Evolutionary conservation across 140 eudicot genomes (phyloP), one percentile per base, ranked within the genome.

Genomic region (Ambrosia hybrid): DNA sequence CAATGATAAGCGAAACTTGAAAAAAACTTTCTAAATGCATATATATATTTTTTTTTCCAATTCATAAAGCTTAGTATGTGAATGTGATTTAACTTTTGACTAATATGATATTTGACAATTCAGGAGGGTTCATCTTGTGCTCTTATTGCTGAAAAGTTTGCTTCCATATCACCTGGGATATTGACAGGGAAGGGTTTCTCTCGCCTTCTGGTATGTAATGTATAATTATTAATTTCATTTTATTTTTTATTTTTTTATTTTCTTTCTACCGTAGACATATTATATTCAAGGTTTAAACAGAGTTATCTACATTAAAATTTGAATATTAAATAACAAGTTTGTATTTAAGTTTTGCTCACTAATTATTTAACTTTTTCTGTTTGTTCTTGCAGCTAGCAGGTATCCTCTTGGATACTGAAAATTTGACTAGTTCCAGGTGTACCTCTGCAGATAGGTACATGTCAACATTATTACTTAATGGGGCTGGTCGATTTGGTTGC

Each of bases 401-500:
- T 15, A 90, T 90, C 72, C 94, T 90, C 43, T 30, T 90, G 79
- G 96, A 87, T 67, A 85, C 96, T 62, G 84, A 79, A 66, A 90
- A 87, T 78, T 52, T 90, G 67, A 74, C 82, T 11, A 87, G 75
- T 79, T 76, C 95, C 4, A 55, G 64, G n/a, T 80, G 88, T 75
- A 83, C 89, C 3, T 73, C 80, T 16, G 85, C 81, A 73, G 96
- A 90, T 70, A 87, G 68, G 58, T 87, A 83, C 89, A 87, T 90
- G 87, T 85, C 89, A 14, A 87, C 96, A 43, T 73, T 90, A 68
- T 77, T 90, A 68, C 81, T 90, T 51, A 85, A 85, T 52, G 96
- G 96, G 62, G 96, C 91, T 33, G 96, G 96, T 63, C 86, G 91
- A 51, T 83, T 78, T 73, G 96, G 96, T 65, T 90, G 89, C 83